Conservation (phyloP, 768 basidiomycete genomes). For the Russula griseocarnosa region DNA sequence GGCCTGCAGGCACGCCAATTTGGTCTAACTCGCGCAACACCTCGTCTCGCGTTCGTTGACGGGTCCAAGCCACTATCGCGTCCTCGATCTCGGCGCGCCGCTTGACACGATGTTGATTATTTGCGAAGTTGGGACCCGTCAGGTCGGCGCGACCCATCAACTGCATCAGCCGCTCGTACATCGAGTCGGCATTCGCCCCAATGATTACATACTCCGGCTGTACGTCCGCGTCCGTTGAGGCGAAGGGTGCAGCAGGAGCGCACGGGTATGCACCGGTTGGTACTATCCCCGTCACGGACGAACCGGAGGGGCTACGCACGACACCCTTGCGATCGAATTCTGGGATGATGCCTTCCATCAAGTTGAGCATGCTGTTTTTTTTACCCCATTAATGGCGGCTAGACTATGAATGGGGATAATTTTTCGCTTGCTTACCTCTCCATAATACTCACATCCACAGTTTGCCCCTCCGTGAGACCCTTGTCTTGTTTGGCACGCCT, state of each 20-base stretch:
- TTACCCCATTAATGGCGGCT: background rate
- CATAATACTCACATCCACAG: slow-evolving; percentile 72
- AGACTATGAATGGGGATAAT: background rate
- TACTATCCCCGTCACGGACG: slow-evolving; percentile 70
- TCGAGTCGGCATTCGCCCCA: slow-evolving; percentile 66
- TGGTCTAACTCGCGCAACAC: slow-evolving; percentile 47
- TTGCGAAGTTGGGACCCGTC: slow-evolving; percentile 47
- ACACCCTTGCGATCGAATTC: slow-evolving; percentile 71
- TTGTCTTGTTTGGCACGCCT: slow-evolving; percentile 37
- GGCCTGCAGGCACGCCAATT: slow-evolving; percentile 60
- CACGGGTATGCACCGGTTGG: slow-evolving; percentile 74
- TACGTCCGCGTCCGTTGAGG: slow-evolving; percentile 37
- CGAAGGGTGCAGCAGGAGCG: slow-evolving; percentile 40
- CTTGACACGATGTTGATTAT: slow-evolving; percentile 42
- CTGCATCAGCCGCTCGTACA: slow-evolving; percentile 65
- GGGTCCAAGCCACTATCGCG: slow-evolving; percentile 61
- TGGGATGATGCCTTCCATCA: slow-evolving; percentile 75
- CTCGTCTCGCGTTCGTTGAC: slow-evolving; percentile 46
- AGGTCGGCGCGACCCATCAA: slow-evolving; percentile 58
- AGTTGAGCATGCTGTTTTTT: slow-evolving; percentile 58
- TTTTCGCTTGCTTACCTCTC: slow-evolving; percentile 48
- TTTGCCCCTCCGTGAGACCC: slow-evolving; percentile 42
- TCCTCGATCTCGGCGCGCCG: slow-evolving; percentile 52
- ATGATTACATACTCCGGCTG: slow-evolving; percentile 59
- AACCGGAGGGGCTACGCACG: slow-evolving; percentile 70